Conservation (phyloP, 352 stramenopile species). For the Thalassiosira mediterranea region DNA sequence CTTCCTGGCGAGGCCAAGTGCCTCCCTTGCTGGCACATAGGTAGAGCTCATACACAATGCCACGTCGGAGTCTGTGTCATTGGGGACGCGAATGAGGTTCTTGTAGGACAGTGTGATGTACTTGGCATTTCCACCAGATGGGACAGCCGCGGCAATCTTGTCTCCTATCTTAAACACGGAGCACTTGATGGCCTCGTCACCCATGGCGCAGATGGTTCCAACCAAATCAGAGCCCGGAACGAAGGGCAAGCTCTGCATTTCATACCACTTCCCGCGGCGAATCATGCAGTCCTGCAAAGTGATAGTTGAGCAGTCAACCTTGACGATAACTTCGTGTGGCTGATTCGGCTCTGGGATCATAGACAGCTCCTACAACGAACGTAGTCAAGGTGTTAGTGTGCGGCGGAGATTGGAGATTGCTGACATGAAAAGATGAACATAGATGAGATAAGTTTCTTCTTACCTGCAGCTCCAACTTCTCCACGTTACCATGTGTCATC, state of each 20-base stretch:
- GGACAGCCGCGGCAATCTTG: slow-evolving; percentile 55
- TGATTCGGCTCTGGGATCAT: slow-evolving; percentile 9
- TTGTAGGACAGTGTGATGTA: slow-evolving; percentile 61
- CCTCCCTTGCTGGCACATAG: slow-evolving; percentile 72
- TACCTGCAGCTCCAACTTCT: slow-evolving; percentile 45
- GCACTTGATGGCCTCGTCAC: slow-evolving; percentile 18
- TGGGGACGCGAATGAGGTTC: slow-evolving; percentile 64
- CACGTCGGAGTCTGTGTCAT: slow-evolving; percentile 54
- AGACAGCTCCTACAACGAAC: slow-evolving; percentile 1
- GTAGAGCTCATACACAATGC: slow-evolving; percentile 64
- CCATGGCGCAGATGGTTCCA: slow-evolving; percentile 63
- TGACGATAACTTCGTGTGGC: slow-evolving; percentile 29
- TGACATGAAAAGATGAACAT: not conserved
- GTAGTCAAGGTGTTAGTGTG: not conserved
- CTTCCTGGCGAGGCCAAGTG: slow-evolving; percentile 50
- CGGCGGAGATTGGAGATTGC: not conserved
- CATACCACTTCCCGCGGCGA: slow-evolving; percentile 59
- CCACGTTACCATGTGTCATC: slow-evolving; percentile 34
- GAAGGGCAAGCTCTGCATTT: slow-evolving; percentile 61
- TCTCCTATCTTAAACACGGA: slow-evolving; percentile 48
- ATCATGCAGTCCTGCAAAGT: slow-evolving; percentile 73
- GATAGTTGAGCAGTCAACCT: slow-evolving; percentile 61
- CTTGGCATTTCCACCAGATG: slow-evolving; percentile 70
- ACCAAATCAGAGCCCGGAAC: slow-evolving; percentile 73
- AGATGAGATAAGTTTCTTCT: too few relatives aligned